Percentiles rank a stretch among this genome's conserved stretches.
Conservation (phyloP, 2,329 filamentous ascomycete genomes). For the Exophiala calicioides region DNA sequence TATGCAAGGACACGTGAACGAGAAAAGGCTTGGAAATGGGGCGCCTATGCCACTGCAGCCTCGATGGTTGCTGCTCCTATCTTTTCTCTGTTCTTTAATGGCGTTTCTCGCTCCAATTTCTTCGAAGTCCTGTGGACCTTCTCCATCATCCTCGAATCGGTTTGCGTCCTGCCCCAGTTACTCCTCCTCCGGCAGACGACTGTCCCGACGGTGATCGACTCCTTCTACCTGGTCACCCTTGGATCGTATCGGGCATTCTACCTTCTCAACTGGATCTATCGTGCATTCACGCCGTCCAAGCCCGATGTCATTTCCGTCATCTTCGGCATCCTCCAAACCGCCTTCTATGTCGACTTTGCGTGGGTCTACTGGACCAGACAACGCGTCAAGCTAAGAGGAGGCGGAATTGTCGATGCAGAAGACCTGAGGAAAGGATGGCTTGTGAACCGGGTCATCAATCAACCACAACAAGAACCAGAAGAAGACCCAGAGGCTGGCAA, state of each 20-base stretch:
- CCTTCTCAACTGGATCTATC: constrained; percentile 85
- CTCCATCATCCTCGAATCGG: constrained; percentile 86
- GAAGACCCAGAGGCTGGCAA: constrained; percentile 32
- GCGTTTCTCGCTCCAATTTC: constrained; percentile 41
- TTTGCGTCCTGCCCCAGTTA: constrained; percentile 87
- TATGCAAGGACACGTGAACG: constrained; percentile 85
- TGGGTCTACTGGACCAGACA: constrained; percentile 96
- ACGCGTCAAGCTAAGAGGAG: constrained; percentile 86
- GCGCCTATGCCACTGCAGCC: constrained; percentile 66
- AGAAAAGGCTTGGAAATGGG: constrained; percentile 92
- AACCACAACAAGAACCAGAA: constrained; percentile 18
- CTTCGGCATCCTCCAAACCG: constrained; percentile 86
- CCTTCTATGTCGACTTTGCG: constrained; percentile 88
- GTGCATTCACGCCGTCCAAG: constrained; percentile 50
- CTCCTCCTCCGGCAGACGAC: constrained; percentile 91
- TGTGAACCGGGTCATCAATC: constrained; percentile 68
- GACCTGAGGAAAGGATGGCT: constrained; percentile 85
- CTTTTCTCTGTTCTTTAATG: constrained; percentile 68
- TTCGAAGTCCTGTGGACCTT: constrained; percentile 78
- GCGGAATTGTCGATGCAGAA: constrained; percentile 85
- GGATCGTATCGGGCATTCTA: constrained; percentile 88
- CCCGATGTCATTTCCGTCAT: constrained; percentile 71
- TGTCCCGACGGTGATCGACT: constrained; percentile 92
- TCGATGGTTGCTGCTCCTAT: constrained; percentile 71
- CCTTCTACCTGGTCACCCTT: constrained; percentile 87